Conservation (phyloP, 1,284 basidiomycete genomes). For the Austroboletus niveus region DNA sequence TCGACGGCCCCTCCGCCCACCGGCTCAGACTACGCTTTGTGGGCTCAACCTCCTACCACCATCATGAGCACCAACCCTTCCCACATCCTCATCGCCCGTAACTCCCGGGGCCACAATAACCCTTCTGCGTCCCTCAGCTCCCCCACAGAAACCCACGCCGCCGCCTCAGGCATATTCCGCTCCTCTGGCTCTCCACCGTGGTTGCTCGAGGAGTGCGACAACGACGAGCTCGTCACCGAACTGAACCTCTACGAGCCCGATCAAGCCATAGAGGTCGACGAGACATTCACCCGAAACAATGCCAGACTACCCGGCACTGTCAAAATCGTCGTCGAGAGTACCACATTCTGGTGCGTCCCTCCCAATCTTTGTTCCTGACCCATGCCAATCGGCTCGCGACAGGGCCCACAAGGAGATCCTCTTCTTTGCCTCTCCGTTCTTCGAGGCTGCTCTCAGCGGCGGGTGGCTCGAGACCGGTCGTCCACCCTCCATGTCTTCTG, state of each 20-base stretch:
- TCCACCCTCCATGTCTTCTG: constrained; percentile 72
- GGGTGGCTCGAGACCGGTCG: constrained; percentile 76
- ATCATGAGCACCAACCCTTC: constrained; percentile 71
- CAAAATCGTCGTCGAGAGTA: constrained; percentile 81
- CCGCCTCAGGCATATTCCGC: constrained; percentile 77
- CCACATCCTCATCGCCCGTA: constrained; percentile 81
- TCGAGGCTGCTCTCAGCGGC: constrained; percentile 79
- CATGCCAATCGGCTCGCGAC: constrained; percentile 9
- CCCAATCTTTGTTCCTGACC: background rate
- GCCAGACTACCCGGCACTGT: constrained; percentile 73
- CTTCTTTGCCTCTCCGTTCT: constrained; percentile 83
- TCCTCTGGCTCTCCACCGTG: constrained; percentile 75
- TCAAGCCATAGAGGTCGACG: constrained; percentile 70
- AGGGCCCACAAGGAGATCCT: constrained; percentile 86
- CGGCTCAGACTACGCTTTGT: too few relatives aligned
- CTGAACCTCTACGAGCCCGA: constrained; percentile 63
- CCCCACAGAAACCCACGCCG: constrained; percentile 81
- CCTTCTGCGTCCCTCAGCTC: constrained; percentile 76
- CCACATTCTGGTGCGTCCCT: constrained; percentile 72
- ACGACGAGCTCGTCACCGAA: constrained; percentile 65
- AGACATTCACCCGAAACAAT: constrained; percentile 58
- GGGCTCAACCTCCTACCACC: too few relatives aligned
- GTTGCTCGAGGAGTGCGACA: constrained; percentile 68
- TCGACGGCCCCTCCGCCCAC: too few relatives aligned
- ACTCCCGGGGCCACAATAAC: constrained; percentile 68